These are phyloP conservation scores for Zygotorulaspora florentina DNA, from an alignment of 805 yeast species.

Conservation along the genomic window DNA sequence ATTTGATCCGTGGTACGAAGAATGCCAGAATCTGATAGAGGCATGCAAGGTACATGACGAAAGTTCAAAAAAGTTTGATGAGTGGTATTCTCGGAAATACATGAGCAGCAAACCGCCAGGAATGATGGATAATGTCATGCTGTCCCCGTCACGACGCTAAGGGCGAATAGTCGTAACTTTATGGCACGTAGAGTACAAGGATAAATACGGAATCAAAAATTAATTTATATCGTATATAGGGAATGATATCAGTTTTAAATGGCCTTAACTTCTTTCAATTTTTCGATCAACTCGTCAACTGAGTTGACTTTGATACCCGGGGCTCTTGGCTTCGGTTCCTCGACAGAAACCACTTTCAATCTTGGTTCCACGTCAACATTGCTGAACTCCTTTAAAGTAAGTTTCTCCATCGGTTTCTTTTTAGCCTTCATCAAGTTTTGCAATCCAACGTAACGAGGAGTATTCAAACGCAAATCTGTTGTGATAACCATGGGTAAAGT, in stretches of 20 bases:
- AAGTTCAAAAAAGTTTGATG: conserved; percentile 17
- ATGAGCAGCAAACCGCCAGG: conserved; percentile 32
- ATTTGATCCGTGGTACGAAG: conserved; percentile 29
- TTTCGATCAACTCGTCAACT: conserved; percentile 78
- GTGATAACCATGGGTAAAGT: conserved; percentile 82
- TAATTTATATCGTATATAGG: conserved; percentile 1
- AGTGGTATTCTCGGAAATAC: conserved; percentile 25
- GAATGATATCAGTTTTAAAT: conserved; percentile 37
- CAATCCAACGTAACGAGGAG: conserved; percentile 91
- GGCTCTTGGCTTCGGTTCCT: conserved; percentile 79
- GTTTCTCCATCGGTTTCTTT: conserved; percentile 82
- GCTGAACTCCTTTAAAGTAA: conserved; percentile 59
- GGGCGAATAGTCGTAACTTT: background rate
- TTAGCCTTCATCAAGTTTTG: conserved; percentile 98
- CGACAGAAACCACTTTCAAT: conserved; percentile 64
- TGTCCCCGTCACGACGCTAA: conserved; percentile 22
- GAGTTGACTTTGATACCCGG: conserved; percentile 76
- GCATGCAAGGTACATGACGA: conserved; percentile 16
- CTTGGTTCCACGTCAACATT: conserved; percentile 54
- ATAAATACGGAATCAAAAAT: background rate
- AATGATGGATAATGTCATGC: conserved; percentile 16
- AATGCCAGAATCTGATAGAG: conserved; percentile 18
- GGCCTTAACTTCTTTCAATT: conserved; percentile 73
- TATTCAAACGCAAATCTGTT: conserved; percentile 89
- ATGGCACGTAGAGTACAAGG: background rate